Base-by-base conservation (phyloP, 805 yeast genomes). In the Scheffersomyces coipomensis region DNA sequence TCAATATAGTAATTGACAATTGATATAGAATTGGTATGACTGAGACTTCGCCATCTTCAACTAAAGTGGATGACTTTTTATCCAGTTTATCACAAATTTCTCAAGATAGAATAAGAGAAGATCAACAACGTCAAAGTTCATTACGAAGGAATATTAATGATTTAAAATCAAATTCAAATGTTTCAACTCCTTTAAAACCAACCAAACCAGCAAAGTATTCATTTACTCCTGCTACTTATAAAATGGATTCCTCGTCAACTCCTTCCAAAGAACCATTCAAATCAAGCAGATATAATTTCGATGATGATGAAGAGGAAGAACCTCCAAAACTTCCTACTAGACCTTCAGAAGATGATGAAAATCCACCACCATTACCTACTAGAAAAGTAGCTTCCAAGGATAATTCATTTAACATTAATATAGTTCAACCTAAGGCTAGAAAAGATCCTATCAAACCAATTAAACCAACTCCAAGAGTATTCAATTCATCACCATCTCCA, bases 1-100 rank as follows among this genome's bases (percentile, higher is more conserved):
- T n/a, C n/a, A n/a, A n/a, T n/a, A n/a, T n/a, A n/a, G n/a, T n/a
- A n/a, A n/a, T n/a, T n/a, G n/a, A n/a, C n/a, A n/a, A n/a, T n/a
- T n/a, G n/a, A n/a, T n/a, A n/a, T n/a, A n/a, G n/a, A n/a, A n/a
- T n/a, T n/a, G n/a, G n/a, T n/a, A 47, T 47, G 52, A 38, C 48
- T 6, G 39, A 38, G 10, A 35, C 38, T n/a, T 59, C 67, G 19
- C 62, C 66, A 2, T 58, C 67, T 5, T 39, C 56, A 13, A 46
- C 54, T 19, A 60, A 62, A 29, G 73, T 68, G 11, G 64, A 68
- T 41, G 71, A 66, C 40, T 68, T 68, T 38, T 48, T 68, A 29
- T 50, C 63, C 8, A 55, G 54, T 25, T 45, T 68, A 16, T 68
- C 73, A 4, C 53, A 57, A 34, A 43, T 68, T 6, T 65, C 72